These are phyloP conservation scores for Amborella trichopoda DNA, from an alignment of 164 flowering plant genomes.

Conservation along the genomic window DNA sequence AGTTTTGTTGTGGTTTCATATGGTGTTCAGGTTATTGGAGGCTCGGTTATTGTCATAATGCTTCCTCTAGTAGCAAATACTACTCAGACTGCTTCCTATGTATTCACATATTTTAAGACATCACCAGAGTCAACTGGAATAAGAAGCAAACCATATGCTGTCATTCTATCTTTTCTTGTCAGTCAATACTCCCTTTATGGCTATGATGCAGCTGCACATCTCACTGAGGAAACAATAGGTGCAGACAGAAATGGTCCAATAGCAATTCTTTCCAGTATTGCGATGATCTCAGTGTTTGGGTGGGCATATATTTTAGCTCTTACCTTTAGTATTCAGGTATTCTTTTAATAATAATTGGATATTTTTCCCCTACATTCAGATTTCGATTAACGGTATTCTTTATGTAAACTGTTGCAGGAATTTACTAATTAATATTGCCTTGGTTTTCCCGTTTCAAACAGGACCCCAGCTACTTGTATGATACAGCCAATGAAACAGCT, in stretches of 20 bases:
- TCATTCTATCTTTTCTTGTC: conserved; percentile 44
- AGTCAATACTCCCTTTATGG: conserved; percentile 65
- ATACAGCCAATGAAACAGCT: conserved; percentile 47
- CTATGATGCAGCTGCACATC: conserved; percentile 71
- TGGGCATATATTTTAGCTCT: conserved; percentile 70
- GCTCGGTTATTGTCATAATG: conserved; percentile 40
- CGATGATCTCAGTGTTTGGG: conserved; percentile 48
- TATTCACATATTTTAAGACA: conserved; percentile 38
- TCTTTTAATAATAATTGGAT: background rate
- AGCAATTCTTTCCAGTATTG: conserved; percentile 58
- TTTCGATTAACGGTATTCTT: background rate
- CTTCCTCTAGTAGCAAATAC: conserved; percentile 50
- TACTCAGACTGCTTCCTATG: conserved; percentile 51
- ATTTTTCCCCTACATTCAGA: background rate
- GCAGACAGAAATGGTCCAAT: conserved; percentile 70
- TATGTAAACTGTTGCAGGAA: background rate
- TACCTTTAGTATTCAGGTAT: conserved; percentile 69
- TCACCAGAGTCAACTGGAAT: conserved; percentile 44
- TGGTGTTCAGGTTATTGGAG: conserved; percentile 53
- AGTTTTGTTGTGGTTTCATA: too few species aligned
- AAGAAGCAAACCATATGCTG: conserved; percentile 44
- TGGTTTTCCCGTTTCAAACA: conserved; percentile 5
- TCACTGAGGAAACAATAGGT: conserved; percentile 68
- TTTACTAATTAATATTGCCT: background rate
- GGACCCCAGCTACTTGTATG: conserved; percentile 48